phyloP scores from a whole-genome alignment of 1,139 yeast species.

The Kluyveromyces sp. region DNA sequence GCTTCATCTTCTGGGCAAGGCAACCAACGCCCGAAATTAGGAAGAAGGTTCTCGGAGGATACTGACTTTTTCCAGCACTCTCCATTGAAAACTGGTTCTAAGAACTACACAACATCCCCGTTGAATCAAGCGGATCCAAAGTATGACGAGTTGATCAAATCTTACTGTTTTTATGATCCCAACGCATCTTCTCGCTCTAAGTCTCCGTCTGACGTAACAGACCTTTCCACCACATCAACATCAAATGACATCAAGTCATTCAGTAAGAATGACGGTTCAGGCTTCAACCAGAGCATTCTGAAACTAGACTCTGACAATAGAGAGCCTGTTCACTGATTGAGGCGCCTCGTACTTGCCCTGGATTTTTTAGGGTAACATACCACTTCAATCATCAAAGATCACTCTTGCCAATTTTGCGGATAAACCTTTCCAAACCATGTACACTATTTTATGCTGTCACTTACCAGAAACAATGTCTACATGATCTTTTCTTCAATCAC shows the following conservation, averaged over 20 bases:
- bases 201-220: background rate
- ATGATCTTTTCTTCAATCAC: background rate
- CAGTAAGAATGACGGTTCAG: background rate
- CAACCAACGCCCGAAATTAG: slow-evolving; percentile 6
- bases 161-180: slow-evolving; percentile 24
- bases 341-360: no score
- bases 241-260: background rate
- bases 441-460: background rate
- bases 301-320: background rate
- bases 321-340: background rate
- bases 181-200: background rate
- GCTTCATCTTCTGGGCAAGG: background rate
- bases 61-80: slow-evolving; percentile 31
- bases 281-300: background rate
- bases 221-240: background rate
- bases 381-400: no score
- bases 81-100: slow-evolving; percentile 26
- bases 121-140: slow-evolving; percentile 12
- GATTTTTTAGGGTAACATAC: no score
- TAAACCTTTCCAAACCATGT: background rate
- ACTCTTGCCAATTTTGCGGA: background rate
- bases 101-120: slow-evolving; percentile 4
- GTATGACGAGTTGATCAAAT: slow-evolving; percentile 22
- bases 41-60: slow-evolving; percentile 26
- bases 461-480: background rate